Percentiles rank a stretch among this genome's conserved stretches.
phyloP scores from a whole-genome alignment of 2,329 filamentous ascomycete species.

The Penicillium sclerotiorum region DNA sequence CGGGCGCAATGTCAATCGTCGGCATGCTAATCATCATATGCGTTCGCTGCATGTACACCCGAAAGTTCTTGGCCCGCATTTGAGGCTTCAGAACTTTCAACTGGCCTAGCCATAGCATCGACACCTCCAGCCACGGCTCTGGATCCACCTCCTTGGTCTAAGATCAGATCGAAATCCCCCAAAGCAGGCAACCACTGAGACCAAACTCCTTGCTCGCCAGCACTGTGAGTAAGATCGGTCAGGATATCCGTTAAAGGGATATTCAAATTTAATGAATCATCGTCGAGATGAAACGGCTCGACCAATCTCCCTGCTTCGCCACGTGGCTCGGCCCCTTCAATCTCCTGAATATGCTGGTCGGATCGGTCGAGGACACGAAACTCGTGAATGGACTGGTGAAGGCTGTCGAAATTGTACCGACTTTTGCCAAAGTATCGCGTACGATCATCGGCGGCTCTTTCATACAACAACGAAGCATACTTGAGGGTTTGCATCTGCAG shows the following conservation, averaged over 20 bases:
- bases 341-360: constrained; percentile 19
- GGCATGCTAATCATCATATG: constrained; percentile 8
- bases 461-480: constrained; percentile 17
- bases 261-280: constrained; percentile 14
- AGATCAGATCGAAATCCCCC: constrained; percentile 7
- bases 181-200: constrained; percentile 20
- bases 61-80: constrained; percentile 4
- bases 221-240: constrained; percentile 17
- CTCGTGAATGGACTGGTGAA: constrained; percentile 22
- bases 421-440: constrained; percentile 20
- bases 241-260: constrained; percentile 17
- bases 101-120: neutral
- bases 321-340: constrained; percentile 14
- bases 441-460: constrained; percentile 17
- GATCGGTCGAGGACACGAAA: constrained; percentile 5
- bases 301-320: neutral
- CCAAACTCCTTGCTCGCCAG: constrained; percentile 20
- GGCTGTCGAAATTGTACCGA: constrained; percentile 16
- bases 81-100: neutral
- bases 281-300: constrained; percentile 1
- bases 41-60: constrained; percentile 9
- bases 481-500: constrained; percentile 19
- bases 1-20: constrained; percentile 9
- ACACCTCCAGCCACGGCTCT: neutral
- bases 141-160: neutral